These are phyloP conservation scores for Starmerella stellata DNA, from an alignment of 805 yeast species.

Conservation along the genomic window DNA sequence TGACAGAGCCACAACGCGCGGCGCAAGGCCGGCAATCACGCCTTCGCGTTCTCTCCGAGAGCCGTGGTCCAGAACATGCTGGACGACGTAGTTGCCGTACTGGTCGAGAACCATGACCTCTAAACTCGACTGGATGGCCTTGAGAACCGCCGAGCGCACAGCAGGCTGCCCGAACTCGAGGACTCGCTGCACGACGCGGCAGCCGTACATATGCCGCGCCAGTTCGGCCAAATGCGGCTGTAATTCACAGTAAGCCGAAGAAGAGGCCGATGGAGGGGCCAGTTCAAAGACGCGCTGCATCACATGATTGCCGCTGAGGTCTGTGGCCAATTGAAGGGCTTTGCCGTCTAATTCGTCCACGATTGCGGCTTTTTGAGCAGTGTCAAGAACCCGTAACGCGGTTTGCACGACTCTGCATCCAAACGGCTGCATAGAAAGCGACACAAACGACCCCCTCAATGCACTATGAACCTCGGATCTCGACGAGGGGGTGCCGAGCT, in stretches of 20 bases:
- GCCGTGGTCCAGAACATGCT: constrained; percentile 83
- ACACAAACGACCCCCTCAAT: constrained; percentile 58
- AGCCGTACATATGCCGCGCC: constrained; percentile 92
- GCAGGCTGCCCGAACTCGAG: constrained; percentile 54
- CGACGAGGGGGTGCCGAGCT: constrained; percentile 57
- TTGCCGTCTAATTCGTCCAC: constrained; percentile 50
- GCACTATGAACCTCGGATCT: constrained; percentile 45
- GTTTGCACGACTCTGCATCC: constrained; percentile 95
- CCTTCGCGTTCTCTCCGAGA: constrained; percentile 34
- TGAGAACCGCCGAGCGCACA: constrained; percentile 50
- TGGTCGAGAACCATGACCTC: constrained; percentile 79
- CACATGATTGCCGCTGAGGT: constrained; percentile 96
- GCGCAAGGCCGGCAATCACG: constrained; percentile 51
- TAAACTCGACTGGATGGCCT: constrained; percentile 53
- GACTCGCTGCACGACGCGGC: constrained; percentile 86
- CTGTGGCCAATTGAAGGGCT: constrained; percentile 58
- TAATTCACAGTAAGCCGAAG: constrained; percentile 57
- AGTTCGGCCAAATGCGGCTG: constrained; percentile 50
- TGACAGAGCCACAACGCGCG: constrained; percentile 62
- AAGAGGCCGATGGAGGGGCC: constrained; percentile 51
- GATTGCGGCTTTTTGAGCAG: constrained; percentile 46
- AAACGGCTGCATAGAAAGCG: constrained; percentile 80
- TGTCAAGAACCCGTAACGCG: constrained; percentile 57
- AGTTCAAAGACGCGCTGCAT: constrained; percentile 86
- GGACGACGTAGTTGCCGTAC: constrained; percentile 94